A percentile compares a stretch with the other conserved stretches of the same genome.
Conservation (phyloP, 306 rosid genomes). For the Potentilla sterilis region DNA sequence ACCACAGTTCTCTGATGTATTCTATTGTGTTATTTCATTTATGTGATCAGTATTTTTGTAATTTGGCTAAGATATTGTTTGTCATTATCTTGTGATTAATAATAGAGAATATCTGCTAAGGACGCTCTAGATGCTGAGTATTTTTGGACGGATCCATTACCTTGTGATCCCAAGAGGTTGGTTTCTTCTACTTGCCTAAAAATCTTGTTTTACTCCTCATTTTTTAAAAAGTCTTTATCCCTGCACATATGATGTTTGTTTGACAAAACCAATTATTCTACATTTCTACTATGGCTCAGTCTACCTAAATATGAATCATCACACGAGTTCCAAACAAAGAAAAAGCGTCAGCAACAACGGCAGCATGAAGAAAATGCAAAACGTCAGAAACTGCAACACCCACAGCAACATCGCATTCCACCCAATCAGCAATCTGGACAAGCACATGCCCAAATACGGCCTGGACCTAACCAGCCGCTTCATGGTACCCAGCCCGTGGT, state of each 20-base stretch:
- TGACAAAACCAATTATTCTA: neutral
- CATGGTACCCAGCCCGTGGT: conserved; percentile 42
- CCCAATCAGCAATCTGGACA: conserved; percentile 56
- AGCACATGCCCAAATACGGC: conserved; percentile 49
- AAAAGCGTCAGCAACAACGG: conserved; percentile 50
- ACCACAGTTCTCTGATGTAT: neutral
- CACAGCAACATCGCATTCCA: conserved; percentile 50
- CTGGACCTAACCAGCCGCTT: conserved; percentile 42
- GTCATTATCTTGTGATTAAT: neutral
- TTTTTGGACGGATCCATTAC: conserved; percentile 54
- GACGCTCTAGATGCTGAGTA: conserved; percentile 56
- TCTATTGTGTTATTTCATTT: neutral
- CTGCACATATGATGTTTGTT: neutral
- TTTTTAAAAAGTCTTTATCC: too few relatives aligned
- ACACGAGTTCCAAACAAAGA: conserved; percentile 55
- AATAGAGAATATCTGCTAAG: conserved; percentile 49
- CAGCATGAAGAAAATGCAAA: conserved; percentile 51
- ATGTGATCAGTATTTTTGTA: neutral
- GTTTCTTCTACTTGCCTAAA: neutral
- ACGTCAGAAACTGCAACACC: conserved; percentile 52
- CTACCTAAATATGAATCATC: conserved; percentile 49
- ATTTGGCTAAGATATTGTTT: conserved; percentile 9
- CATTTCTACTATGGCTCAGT: conserved; percentile 21
- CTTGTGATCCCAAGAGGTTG: conserved; percentile 55
- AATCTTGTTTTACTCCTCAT: too few relatives aligned